phyloP scores from a whole-genome alignment of 1,284 basidiomycete species.

The Malassezia obtusa region DNA sequence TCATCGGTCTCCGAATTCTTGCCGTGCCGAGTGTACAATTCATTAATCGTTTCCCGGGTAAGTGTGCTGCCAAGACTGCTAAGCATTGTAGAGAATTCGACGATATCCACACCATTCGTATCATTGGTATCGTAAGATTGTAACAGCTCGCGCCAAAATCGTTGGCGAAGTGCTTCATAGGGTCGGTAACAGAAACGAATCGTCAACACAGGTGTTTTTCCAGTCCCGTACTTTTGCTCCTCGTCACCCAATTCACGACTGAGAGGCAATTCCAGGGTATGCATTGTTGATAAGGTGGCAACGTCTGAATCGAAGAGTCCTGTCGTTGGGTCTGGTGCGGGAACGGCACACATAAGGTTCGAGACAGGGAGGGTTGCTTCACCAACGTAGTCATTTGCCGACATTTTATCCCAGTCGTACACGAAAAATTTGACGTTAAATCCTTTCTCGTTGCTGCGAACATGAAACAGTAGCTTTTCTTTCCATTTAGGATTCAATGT shows the following conservation, averaged over 20 bases:
- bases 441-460: constrained; percentile 69
- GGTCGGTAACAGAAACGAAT: constrained; percentile 83
- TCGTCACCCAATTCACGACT: constrained; percentile 24
- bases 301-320: constrained; percentile 23
- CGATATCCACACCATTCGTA: constrained; percentile 63
- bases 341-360: constrained; percentile 28
- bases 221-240: constrained; percentile 25
- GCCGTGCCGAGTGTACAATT: constrained; percentile 53
- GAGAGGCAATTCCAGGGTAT: constrained; percentile 21
- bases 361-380: constrained; percentile 23
- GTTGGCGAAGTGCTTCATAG: constrained; percentile 57
- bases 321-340: constrained; percentile 28
- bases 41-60: constrained; percentile 66
- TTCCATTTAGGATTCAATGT: constrained; percentile 80
- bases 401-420: constrained; percentile 46
- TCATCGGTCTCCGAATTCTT: constrained; percentile 61
- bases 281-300: background rate
- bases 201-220: constrained; percentile 20
- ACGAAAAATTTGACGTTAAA: constrained; percentile 35
- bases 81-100: constrained; percentile 90
- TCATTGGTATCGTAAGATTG: constrained; percentile 86
- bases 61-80: constrained; percentile 92
- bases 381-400: constrained; percentile 41
- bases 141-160: constrained; percentile 82
- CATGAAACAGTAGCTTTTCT: constrained; percentile 91